A percentile compares a stretch with the other conserved stretches of the same genome.
Conservation (phyloP, 1,284 basidiomycete genomes). For the Pulveroboletus sp. region DNA sequence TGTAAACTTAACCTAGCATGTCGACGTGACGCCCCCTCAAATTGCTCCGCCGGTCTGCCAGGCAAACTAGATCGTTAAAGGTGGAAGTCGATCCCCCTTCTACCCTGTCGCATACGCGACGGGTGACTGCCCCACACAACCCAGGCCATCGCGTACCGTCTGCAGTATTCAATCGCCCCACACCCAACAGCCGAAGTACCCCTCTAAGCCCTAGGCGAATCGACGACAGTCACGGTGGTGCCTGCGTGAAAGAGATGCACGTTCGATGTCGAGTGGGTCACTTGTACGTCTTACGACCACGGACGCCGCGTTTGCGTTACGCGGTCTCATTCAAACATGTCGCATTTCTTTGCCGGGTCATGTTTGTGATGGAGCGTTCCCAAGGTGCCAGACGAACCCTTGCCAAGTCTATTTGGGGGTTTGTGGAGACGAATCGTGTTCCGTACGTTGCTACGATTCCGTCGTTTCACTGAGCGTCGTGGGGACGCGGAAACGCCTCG, state of each 20-base stretch:
- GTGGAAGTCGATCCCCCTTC: too few relatives aligned
- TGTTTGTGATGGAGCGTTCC: background rate
- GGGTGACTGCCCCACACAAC: background rate
- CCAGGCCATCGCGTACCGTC: background rate
- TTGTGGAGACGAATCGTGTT: background rate
- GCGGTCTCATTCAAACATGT: background rate
- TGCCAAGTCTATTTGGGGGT: background rate
- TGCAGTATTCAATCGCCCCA: background rate
- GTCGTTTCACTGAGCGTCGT: background rate
- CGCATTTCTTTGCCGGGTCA: slow-evolving; percentile 1
- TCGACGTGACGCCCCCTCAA: too few relatives aligned
- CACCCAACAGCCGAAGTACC: background rate
- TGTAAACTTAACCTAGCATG: too few relatives aligned
- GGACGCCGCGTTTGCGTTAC: background rate
- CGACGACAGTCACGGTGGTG: background rate
- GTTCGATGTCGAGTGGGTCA: slow-evolving; percentile 11
- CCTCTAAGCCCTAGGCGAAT: background rate
- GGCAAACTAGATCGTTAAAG: too few relatives aligned
- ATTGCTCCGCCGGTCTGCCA: too few relatives aligned
- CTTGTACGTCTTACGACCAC: slow-evolving; percentile 8
- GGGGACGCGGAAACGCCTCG: background rate
- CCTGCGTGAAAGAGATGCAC: background rate
- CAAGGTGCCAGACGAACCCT: background rate
- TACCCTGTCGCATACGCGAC: too few relatives aligned
- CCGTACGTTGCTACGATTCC: background rate